phyloP scores from a whole-genome alignment of 495 filamentous ascomycete species.

The Neurospora tetrasperma region DNA sequence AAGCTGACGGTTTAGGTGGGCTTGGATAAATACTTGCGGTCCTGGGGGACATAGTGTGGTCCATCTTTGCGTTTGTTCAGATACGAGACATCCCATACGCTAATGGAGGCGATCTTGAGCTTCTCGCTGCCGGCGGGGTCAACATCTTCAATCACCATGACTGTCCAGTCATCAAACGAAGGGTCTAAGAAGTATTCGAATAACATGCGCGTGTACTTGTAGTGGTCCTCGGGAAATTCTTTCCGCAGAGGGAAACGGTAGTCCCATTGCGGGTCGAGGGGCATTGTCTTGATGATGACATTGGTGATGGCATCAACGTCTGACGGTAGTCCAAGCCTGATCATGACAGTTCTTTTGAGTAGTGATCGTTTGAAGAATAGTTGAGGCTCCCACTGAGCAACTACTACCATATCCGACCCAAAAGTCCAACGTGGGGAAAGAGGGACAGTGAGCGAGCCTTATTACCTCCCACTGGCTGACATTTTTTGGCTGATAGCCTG shows the following conservation, averaged over 20 bases:
- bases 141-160: slow-evolving; percentile 26
- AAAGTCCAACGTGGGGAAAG: neutral
- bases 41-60: slow-evolving; percentile 19
- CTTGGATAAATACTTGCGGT: slow-evolving; percentile 17
- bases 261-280: slow-evolving; percentile 29
- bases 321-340: slow-evolving; percentile 13
- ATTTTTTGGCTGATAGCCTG: neutral
- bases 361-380: neutral
- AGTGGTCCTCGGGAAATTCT: slow-evolving; percentile 24
- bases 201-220: slow-evolving; percentile 25
- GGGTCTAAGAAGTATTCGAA: slow-evolving; percentile 26
- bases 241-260: slow-evolving; percentile 26
- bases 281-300: slow-evolving; percentile 26
- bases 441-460: neutral
- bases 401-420: neutral
- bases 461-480: neutral
- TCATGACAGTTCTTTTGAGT: slow-evolving; percentile 10
- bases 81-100: slow-evolving; percentile 27
- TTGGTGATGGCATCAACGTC: slow-evolving; percentile 27
- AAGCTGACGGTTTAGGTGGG: neutral
- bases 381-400: neutral
- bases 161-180: slow-evolving; percentile 23
- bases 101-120: slow-evolving; percentile 17
- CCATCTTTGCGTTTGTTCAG: slow-evolving; percentile 22
- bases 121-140: slow-evolving; percentile 9